phyloP scores from a whole-genome alignment of 306 rosid species.

The Datisca glomerata region DNA sequence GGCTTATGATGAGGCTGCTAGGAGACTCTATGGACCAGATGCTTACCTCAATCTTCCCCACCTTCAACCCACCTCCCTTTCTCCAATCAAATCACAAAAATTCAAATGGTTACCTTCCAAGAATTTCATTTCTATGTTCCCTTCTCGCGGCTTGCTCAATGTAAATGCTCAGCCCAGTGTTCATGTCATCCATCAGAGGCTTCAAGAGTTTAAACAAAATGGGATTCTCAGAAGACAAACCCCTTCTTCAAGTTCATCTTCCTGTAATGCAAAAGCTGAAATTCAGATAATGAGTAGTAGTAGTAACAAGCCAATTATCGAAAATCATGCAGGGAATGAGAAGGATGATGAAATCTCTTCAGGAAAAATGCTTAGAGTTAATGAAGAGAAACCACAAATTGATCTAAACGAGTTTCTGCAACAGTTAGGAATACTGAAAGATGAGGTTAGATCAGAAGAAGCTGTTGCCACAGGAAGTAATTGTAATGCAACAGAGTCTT shows the following conservation, averaged over 20 bases:
- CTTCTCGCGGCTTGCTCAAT: slow-evolving; percentile 65
- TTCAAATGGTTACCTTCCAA: slow-evolving; percentile 90
- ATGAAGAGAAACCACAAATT: slow-evolving; percentile 82
- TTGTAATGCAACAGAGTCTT: slow-evolving; percentile 31
- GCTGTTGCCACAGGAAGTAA: slow-evolving; percentile 24
- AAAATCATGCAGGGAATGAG: slow-evolving; percentile 12
- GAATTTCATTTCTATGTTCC: slow-evolving; percentile 81
- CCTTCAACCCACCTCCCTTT: slow-evolving; percentile 28
- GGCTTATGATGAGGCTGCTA: slow-evolving; percentile 97
- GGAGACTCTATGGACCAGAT: slow-evolving; percentile 83
- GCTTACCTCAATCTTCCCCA: slow-evolving; percentile 96
- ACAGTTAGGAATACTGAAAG: slow-evolving; percentile 71
- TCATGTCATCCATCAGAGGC: slow-evolving; percentile 87
- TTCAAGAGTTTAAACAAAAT: slow-evolving; percentile 62
- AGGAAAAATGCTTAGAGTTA: slow-evolving; percentile 18
- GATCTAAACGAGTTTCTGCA: slow-evolving; percentile 97
- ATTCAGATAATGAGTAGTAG: slow-evolving; percentile 4
- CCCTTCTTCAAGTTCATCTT: slow-evolving; percentile 29
- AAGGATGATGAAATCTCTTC: slow-evolving; percentile 21
- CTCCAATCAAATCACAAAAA: slow-evolving; percentile 36
- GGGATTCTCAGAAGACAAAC: slow-evolving; percentile 25
- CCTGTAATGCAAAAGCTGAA: slow-evolving; percentile 29
- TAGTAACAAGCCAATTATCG: slow-evolving; percentile 11
- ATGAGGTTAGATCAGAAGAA: slow-evolving; percentile 27
- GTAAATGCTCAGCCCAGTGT: slow-evolving; percentile 90